Conservation (phyloP, 257 asterid species). For the Scutellaria minor region DNA sequence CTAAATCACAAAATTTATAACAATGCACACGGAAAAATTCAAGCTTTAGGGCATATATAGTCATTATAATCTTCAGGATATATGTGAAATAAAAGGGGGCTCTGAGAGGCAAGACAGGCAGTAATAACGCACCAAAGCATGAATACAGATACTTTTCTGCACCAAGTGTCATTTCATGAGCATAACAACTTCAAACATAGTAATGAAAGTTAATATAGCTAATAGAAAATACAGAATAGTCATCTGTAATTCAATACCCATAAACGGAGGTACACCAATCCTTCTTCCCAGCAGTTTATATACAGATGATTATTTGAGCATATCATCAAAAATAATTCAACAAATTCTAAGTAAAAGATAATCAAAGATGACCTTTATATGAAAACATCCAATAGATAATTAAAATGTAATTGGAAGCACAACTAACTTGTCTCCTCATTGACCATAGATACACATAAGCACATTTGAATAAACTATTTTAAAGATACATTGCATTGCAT, state of each 20-base stretch:
- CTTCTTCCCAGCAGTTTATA: background rate
- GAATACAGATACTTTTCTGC: background rate
- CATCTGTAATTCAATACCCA: background rate
- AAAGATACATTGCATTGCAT: background rate
- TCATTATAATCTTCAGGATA: background rate
- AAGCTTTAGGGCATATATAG: background rate
- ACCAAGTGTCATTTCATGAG: slow-evolving; percentile 1
- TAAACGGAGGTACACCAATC: background rate
- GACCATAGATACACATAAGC: too few species aligned
- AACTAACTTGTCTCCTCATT: too few species aligned
- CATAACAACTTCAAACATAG: background rate
- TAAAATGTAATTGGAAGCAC: too few species aligned
- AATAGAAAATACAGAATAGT: background rate
- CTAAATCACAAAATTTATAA: background rate
- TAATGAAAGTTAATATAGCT: slow-evolving; percentile 1
- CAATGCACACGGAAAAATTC: background rate
- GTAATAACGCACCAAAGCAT: background rate
- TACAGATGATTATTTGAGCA: background rate
- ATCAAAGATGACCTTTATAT: too few species aligned
- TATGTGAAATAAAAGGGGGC: background rate
- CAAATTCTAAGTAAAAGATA: background rate
- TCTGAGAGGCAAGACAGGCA: background rate
- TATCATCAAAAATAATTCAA: slow-evolving; percentile 2
- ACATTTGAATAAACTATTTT: too few species aligned
- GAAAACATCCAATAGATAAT: too few species aligned